A percentile compares a stretch with the other conserved stretches of the same genome.
Evolutionary conservation across 106 monocot species (phyloP).

Genomic region (Apostasia shenzhenica): DNA sequence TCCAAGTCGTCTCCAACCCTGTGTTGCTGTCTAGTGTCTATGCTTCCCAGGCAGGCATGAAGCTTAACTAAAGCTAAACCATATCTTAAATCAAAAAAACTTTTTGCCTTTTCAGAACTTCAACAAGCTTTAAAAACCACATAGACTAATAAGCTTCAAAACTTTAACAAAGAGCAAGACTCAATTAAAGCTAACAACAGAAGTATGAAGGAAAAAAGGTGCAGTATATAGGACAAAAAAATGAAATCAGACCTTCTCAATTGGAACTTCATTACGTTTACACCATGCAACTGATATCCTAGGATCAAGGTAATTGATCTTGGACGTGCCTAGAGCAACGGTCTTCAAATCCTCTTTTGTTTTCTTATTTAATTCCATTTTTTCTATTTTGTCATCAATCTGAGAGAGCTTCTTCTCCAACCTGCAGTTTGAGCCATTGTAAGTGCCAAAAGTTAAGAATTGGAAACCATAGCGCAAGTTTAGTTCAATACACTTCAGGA

Average conservation of each 20-base stretch:
- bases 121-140: no score
- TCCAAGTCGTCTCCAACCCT: no score
- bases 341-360: conserved; percentile 85
- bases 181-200: no score
- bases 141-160: no score
- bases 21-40: no score
- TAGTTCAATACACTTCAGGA: conserved; percentile 57
- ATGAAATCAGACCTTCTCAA: conserved; percentile 62
- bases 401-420: conserved; percentile 57
- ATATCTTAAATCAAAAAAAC: no score
- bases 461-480: not conserved
- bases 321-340: conserved; percentile 82
- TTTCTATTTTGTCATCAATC: conserved; percentile 60
- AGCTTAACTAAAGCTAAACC: no score
- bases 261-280: conserved; percentile 92
- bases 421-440: conserved; percentile 33
- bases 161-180: no score
- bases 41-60: no score
- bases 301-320: conserved; percentile 93
- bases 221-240: not conserved
- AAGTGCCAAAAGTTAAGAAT: not conserved
- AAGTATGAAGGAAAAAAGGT: no score
- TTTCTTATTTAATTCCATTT: conserved; percentile 64
- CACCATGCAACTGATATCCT: conserved; percentile 91
- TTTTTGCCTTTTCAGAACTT: no score